Conservation (phyloP, 441 rosid species). For the Aquilaria agallochum region DNA sequence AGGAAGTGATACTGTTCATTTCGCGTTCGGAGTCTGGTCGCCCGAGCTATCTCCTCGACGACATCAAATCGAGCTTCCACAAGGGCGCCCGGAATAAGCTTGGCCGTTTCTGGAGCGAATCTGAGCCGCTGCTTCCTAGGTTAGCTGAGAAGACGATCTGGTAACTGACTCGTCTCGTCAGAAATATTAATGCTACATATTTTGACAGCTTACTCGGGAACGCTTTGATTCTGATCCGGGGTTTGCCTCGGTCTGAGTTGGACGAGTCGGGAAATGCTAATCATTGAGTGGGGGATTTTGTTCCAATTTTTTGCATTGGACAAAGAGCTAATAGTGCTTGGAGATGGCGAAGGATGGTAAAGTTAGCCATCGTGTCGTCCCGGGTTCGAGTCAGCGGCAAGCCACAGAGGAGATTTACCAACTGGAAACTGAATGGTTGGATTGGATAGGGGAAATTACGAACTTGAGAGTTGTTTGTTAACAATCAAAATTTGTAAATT, state of each 20-base stretch:
- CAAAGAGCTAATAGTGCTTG: slow-evolving; percentile 14
- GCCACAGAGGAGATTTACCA: background rate
- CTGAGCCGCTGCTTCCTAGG: slow-evolving; percentile 60
- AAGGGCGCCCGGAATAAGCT: slow-evolving; percentile 31
- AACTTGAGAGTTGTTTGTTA: slow-evolving; percentile 4
- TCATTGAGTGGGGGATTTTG: too few relatives aligned
- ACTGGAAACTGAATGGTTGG: background rate
- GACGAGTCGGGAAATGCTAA: background rate
- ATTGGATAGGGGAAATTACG: background rate
- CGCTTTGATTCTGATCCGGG: slow-evolving; percentile 30
- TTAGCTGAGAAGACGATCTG: slow-evolving; percentile 43
- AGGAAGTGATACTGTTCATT: slow-evolving; percentile 51
- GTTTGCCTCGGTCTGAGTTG: slow-evolving; percentile 27
- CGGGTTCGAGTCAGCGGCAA: slow-evolving; percentile 36
- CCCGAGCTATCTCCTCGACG: slow-evolving; percentile 39
- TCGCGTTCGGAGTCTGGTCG: slow-evolving; percentile 45
- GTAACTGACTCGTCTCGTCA: slow-evolving; percentile 14
- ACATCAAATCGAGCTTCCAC: slow-evolving; percentile 44
- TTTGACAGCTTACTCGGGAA: too few relatives aligned
- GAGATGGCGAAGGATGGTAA: slow-evolving; percentile 54
- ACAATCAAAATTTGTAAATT: slow-evolving; percentile 20
- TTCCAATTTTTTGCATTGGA: too few relatives aligned
- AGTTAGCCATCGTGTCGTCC: slow-evolving; percentile 62
- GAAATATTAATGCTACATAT: too few relatives aligned
- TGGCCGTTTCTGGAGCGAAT: slow-evolving; percentile 41